phyloP scores from a whole-genome alignment of 192 early-diverging fungal species.

The Coemansia brasiliensis region DNA sequence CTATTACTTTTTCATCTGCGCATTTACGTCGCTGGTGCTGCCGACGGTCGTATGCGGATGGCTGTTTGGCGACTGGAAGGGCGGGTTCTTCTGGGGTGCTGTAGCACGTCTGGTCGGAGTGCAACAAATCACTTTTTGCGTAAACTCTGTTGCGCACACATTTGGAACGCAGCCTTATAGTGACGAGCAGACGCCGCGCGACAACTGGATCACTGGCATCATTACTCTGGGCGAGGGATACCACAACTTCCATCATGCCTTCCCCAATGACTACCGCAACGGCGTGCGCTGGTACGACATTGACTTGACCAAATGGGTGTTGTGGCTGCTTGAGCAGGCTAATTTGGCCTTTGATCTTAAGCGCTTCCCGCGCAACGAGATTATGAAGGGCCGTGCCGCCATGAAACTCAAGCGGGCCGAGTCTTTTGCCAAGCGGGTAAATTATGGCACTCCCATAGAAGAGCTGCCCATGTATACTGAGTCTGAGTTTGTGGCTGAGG shows the following conservation, averaged over 20 bases:
- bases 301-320: conserved; percentile 83
- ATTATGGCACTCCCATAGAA: conserved; percentile 73
- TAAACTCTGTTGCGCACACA: conserved; percentile 80
- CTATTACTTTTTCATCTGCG: conserved; percentile 68
- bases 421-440: conserved; percentile 61
- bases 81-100: conserved; percentile 76
- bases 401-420: conserved; percentile 82
- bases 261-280: conserved; percentile 84
- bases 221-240: conserved; percentile 80
- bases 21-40: conserved; percentile 74
- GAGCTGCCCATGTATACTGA: conserved; percentile 66
- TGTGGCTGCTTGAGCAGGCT: conserved; percentile 56
- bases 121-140: conserved; percentile 83
- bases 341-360: conserved; percentile 67
- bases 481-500: conserved; percentile 64
- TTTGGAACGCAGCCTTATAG: conserved; percentile 75
- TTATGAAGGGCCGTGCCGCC: conserved; percentile 64
- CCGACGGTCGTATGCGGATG: conserved; percentile 82
- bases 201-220: conserved; percentile 78
- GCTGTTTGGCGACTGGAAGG: conserved; percentile 74
- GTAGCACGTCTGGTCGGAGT: conserved; percentile 70
- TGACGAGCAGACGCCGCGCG: conserved; percentile 81
- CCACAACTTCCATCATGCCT: conserved; percentile 87
- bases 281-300: conserved; percentile 73
- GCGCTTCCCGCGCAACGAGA: conserved; percentile 76